These are phyloP conservation scores for Colletotrichum spaethianum DNA, from an alignment of 2,329 filamentous ascomycete genomes.

Conservation along the genomic window DNA sequence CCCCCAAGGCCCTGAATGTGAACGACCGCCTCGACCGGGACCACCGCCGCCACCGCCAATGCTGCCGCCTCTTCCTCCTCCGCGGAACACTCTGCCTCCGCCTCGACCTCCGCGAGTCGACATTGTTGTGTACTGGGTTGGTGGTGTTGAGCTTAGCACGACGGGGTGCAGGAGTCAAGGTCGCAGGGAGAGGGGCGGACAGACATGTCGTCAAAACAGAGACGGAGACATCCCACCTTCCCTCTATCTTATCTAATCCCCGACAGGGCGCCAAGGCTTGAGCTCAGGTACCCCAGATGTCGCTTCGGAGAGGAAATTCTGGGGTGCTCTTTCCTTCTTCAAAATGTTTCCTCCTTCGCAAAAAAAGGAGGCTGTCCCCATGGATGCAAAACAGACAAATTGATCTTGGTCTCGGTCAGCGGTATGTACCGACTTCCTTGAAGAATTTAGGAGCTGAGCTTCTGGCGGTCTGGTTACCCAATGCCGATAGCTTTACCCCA, in stretches of 20 bases:
- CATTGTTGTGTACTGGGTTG: conserved; percentile 11
- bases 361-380: not conserved
- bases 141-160: not conserved
- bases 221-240: conserved; percentile 36
- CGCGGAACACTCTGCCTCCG: conserved; percentile 1
- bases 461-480: conserved; percentile 14
- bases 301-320: not conserved
- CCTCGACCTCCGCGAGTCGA: conserved; percentile 35
- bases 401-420: too few species aligned
- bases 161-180: conserved; percentile 1
- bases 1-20: conserved; percentile 72
- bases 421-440: not conserved
- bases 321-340: not conserved
- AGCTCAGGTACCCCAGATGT: conserved; percentile 11
- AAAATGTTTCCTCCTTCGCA: too few species aligned
- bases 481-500: conserved; percentile 30
- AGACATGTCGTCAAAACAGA: conserved; percentile 39
- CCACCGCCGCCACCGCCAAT: not conserved
- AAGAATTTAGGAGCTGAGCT: too few species aligned
- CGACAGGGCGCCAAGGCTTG: conserved; percentile 25
- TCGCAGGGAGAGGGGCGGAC: not conserved
- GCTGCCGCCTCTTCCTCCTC: conserved; percentile 13
- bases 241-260: conserved; percentile 40
- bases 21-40: conserved; percentile 47
- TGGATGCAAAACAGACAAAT: not conserved